These are phyloP conservation scores for Pichia eremophila DNA, from an alignment of 805 yeast genomes.

Conservation along the genomic window DNA sequence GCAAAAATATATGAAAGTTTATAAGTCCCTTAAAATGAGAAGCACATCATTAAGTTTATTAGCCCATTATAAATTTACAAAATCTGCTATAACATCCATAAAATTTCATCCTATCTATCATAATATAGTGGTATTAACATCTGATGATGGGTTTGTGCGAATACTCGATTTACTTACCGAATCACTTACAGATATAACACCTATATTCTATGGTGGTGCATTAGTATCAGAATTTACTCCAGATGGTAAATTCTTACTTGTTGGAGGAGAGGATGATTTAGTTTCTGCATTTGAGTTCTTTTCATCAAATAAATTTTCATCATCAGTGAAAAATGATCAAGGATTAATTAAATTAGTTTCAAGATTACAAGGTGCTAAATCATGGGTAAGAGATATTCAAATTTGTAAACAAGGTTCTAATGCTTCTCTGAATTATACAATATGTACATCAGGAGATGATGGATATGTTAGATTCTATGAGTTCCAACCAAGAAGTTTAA, in stretches of 20 bases:
- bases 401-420: conserved; percentile 30
- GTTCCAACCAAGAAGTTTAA: conserved; percentile 37
- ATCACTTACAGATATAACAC: conserved; percentile 40
- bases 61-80: conserved; percentile 56
- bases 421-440: conserved; percentile 31
- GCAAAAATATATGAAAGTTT: conserved; percentile 27
- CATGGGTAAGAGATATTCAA: conserved; percentile 40
- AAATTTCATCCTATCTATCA: conserved; percentile 32
- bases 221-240: conserved; percentile 38
- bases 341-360: conserved; percentile 22
- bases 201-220: conserved; percentile 61
- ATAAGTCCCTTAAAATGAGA: conserved; percentile 8
- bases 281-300: conserved; percentile 32
- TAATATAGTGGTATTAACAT: conserved; percentile 39
- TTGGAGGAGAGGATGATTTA: conserved; percentile 51
- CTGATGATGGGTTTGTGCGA: conserved; percentile 58
- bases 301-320: conserved; percentile 8
- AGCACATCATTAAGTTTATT: conserved; percentile 29
- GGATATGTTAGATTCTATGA: conserved; percentile 45
- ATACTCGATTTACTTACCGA: conserved; percentile 43
- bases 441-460: conserved; percentile 50
- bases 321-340: conserved; percentile 1
- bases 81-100: conserved; percentile 45
- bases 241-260: conserved; percentile 37
- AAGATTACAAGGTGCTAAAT: conserved; percentile 37